Conservation (phyloP, 305 asterid genomes). For the Fraxinus sp. region DNA sequence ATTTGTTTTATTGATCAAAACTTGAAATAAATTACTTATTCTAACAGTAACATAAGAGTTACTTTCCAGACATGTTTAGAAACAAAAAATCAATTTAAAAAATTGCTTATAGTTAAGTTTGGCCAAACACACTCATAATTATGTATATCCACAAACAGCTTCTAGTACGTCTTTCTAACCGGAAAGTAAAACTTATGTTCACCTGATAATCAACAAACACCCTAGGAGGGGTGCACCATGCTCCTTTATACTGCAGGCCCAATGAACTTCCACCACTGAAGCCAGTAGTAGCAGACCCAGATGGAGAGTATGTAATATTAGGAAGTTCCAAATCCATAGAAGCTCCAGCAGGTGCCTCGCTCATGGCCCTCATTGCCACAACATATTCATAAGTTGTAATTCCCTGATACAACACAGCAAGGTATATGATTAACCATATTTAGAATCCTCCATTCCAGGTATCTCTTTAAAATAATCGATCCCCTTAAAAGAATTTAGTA, state of each 20-base stretch:
- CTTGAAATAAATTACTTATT: not conserved
- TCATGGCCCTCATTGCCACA: conserved; percentile 98
- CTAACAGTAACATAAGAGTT: not conserved
- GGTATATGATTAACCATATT: not conserved
- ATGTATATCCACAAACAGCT: not conserved
- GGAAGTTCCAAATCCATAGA: conserved; percentile 80
- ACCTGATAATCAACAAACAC: conserved; percentile 98
- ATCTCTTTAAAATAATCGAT: not conserved
- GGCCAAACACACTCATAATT: not conserved
- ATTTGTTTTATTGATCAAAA: not conserved
- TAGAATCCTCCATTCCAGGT: conserved; percentile 5
- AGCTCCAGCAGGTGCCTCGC: conserved; percentile 84
- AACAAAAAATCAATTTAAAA: not conserved
- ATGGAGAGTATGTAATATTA: conserved; percentile 71
- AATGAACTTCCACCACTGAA: conserved; percentile 93
- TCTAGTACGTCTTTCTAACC: not conserved
- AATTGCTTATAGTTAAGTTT: not conserved
- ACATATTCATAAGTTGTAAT: conserved; percentile 93
- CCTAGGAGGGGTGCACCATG: conserved; percentile 99
- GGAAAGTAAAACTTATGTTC: conserved; percentile 4
- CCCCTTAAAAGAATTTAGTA: not conserved
- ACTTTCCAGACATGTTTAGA: not conserved
- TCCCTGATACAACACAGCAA: conserved; percentile 51
- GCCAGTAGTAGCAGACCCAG: conserved; percentile 94
- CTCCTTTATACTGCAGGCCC: conserved; percentile 97